Percentiles rank a stretch among this genome's conserved stretches.
phyloP scores from a whole-genome alignment of 2,329 filamentous ascomycete species.

The Monascus ruber region DNA sequence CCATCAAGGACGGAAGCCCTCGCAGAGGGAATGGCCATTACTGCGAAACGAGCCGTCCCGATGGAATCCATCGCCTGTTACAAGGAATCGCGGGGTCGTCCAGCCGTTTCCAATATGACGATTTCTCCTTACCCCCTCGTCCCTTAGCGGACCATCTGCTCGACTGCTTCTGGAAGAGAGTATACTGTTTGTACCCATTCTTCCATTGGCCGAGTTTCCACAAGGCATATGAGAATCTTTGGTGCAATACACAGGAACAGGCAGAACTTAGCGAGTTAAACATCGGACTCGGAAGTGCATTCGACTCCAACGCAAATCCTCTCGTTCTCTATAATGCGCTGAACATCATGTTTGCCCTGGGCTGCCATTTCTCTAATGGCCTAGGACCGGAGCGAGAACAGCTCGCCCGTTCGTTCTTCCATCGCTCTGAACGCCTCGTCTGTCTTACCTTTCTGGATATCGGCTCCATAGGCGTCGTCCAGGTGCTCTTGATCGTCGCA shows the following conservation, averaged over 20 bases:
- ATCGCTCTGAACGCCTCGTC: constrained; percentile 22
- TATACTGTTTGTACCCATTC: constrained; percentile 36
- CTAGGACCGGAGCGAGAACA: constrained; percentile 15
- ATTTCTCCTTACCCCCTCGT: constrained; percentile 31
- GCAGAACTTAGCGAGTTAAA: constrained; percentile 11
- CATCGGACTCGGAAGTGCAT: constrained; percentile 24
- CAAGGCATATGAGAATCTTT: constrained; percentile 29
- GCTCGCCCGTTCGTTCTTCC: constrained; percentile 23
- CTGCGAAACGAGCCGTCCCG: constrained; percentile 5
- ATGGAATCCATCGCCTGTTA: constrained; percentile 5
- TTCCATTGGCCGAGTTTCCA: constrained; percentile 34
- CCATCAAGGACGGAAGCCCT: constrained; percentile 5
- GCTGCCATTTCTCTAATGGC: constrained; percentile 28
- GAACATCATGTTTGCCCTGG: constrained; percentile 35
- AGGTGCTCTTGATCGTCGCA: constrained; percentile 29
- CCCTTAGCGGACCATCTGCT: constrained; percentile 32
- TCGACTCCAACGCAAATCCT: constrained; percentile 20
- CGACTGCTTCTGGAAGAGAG: constrained; percentile 26
- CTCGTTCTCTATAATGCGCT: constrained; percentile 33
- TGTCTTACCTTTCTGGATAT: constrained; percentile 29
- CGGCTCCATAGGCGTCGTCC: constrained; percentile 29
- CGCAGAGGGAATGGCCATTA: constrained; percentile 2
- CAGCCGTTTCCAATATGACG: constrained; percentile 12
- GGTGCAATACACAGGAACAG: constrained; percentile 14
- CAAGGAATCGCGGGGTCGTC: constrained; percentile 6